Conservation (phyloP, 805 yeast genomes). For the Cyberlindnera maritima region DNA sequence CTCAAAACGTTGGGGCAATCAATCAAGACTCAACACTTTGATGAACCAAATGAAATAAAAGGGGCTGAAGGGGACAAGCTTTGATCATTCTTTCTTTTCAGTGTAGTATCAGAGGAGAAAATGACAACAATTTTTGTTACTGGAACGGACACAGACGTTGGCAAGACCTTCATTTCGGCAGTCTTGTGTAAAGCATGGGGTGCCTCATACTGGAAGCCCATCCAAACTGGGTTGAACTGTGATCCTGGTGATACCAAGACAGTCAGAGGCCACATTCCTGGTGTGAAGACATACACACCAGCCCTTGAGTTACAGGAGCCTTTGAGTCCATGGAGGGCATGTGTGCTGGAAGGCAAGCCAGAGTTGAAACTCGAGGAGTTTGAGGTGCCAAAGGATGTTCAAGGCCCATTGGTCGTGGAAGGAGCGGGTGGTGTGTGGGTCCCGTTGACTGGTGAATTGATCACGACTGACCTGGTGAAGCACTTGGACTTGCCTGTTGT, state of each 20-base stretch:
- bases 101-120: neutral
- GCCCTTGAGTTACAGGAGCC: slow-evolving; percentile 24
- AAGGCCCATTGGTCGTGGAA: slow-evolving; percentile 25
- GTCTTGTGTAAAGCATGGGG: slow-evolving; percentile 27
- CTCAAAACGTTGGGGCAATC: neutral
- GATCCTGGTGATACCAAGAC: slow-evolving; percentile 29
- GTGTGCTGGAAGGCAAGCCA: slow-evolving; percentile 20
- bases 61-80: neutral
- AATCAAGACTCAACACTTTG: too few species aligned
- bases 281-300: slow-evolving; percentile 13
- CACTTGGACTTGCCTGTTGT: slow-evolving; percentile 23
- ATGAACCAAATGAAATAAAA: neutral
- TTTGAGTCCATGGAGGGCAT: slow-evolving; percentile 30
- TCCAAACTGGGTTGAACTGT: slow-evolving; percentile 30
- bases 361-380: slow-evolving; percentile 19
- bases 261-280: slow-evolving; percentile 8
- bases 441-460: slow-evolving; percentile 26
- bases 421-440: slow-evolving; percentile 33
- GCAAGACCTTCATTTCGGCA: slow-evolving; percentile 30
- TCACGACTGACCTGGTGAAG: slow-evolving; percentile 27
- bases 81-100: neutral
- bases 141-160: slow-evolving; percentile 35
- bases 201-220: slow-evolving; percentile 32
- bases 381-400: slow-evolving; percentile 17
- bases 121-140: slow-evolving; percentile 26